phyloP scores from a whole-genome alignment of 1,284 basidiomycete species.

The Leccinum fuscescens region DNA sequence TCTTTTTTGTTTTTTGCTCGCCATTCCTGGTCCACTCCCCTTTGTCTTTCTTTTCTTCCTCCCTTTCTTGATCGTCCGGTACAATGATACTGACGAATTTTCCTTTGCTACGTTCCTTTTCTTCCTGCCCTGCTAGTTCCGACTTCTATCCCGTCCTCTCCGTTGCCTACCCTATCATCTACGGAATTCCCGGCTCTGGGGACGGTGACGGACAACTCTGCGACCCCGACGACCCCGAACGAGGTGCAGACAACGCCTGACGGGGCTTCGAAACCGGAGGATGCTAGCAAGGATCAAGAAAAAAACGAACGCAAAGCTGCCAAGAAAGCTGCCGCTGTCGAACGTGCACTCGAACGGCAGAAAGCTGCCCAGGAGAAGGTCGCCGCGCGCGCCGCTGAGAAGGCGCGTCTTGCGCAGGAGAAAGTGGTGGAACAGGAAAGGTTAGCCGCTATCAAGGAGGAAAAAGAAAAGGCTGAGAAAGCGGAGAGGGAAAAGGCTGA shows the following conservation, averaged over 20 bases:
- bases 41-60: slow-evolving; percentile 39
- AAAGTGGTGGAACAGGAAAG: slow-evolving; percentile 41
- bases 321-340: slow-evolving; percentile 61
- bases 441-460: slow-evolving; percentile 40
- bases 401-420: slow-evolving; percentile 41
- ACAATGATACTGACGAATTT: slow-evolving; percentile 47
- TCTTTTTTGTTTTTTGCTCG: slow-evolving; percentile 7
- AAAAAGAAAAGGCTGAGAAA: slow-evolving; percentile 40
- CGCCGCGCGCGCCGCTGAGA: slow-evolving; percentile 48
- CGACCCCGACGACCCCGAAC: slow-evolving; percentile 17
- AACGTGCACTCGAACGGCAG: slow-evolving; percentile 58
- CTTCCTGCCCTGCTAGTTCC: slow-evolving; percentile 36
- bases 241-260: slow-evolving; percentile 32
- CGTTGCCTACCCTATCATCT: slow-evolving; percentile 58
- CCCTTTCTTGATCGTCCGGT: slow-evolving; percentile 41
- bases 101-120: slow-evolving; percentile 39
- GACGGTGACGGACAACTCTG: slow-evolving; percentile 23
- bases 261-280: slow-evolving; percentile 32
- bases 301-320: slow-evolving; percentile 56
- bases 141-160: slow-evolving; percentile 46
- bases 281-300: slow-evolving; percentile 43
- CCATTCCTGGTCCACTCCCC: slow-evolving; percentile 17
- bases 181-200: slow-evolving; percentile 70
- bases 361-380: slow-evolving; percentile 54
- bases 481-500: slow-evolving; percentile 37